A percentile compares a stretch with the other conserved stretches of the same genome.
Conservation (phyloP, 768 basidiomycete species). For the Mycena indigotica region DNA sequence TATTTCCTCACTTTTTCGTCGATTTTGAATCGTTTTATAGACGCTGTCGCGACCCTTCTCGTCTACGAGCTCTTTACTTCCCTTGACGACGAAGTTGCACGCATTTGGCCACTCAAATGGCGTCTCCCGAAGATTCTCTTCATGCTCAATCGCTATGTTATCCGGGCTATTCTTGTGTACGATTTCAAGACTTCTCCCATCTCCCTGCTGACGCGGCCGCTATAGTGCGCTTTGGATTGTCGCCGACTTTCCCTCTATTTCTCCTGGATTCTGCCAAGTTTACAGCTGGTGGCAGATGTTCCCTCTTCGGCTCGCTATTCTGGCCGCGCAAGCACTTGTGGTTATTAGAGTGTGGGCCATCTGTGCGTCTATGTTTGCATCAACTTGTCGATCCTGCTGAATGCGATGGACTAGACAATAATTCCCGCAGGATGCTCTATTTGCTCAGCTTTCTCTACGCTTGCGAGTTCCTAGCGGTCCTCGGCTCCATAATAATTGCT, state of each 20-base stretch:
- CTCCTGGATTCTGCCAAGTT: constrained; percentile 13
- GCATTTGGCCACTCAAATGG: constrained; percentile 19
- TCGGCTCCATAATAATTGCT: neutral
- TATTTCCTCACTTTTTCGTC: neutral
- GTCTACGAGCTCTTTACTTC: constrained; percentile 21
- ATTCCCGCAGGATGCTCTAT: constrained; percentile 17
- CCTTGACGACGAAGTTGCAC: constrained; percentile 18
- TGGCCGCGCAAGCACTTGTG: constrained; percentile 20
- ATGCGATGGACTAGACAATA: constrained; percentile 6
- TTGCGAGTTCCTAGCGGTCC: constrained; percentile 7
- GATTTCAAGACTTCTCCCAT: neutral
- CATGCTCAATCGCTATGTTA: constrained; percentile 22
- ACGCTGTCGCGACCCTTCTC: constrained; percentile 13
- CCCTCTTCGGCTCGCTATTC: constrained; percentile 18
- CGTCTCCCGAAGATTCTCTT: constrained; percentile 20
- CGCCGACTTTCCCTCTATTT: constrained; percentile 15
- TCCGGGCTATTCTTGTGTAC: constrained; percentile 15
- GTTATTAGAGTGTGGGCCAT: constrained; percentile 22
- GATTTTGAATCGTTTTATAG: neutral
- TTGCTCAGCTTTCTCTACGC: constrained; percentile 4
- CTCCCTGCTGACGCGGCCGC: neutral
- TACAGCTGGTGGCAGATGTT: constrained; percentile 23
- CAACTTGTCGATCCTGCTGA: neutral
- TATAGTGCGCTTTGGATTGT: constrained; percentile 17
- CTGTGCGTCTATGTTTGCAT: constrained; percentile 7